Evolutionary conservation across 1,284 basidiomycete species (phyloP).

Genomic region (Ustilago cynodontis): DNA sequence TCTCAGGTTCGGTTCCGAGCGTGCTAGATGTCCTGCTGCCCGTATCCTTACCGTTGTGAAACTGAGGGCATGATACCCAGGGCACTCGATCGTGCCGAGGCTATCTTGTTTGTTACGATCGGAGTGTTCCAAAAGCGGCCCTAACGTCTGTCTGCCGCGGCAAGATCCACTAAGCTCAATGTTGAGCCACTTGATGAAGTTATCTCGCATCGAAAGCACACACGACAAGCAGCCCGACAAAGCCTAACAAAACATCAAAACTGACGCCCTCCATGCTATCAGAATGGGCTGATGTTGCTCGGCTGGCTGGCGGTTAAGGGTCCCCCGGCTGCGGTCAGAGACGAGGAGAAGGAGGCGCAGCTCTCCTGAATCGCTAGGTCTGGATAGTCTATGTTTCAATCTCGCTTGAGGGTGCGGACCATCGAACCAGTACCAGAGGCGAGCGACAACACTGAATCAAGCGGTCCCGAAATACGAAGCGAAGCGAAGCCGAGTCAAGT

Average conservation of each 20-base stretch:
- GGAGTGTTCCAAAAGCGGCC: background rate
- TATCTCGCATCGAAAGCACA: background rate
- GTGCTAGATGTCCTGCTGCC: background rate
- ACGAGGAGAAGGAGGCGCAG: background rate
- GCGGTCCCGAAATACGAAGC: background rate
- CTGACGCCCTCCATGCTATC: too few relatives aligned
- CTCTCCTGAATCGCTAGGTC: background rate
- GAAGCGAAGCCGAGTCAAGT: too few relatives aligned
- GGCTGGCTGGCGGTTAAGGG: background rate
- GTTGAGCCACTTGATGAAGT: background rate
- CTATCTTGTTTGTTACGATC: background rate
- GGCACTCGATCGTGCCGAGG: background rate
- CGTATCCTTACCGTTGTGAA: too few relatives aligned
- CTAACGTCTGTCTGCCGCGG: background rate
- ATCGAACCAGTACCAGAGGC: background rate
- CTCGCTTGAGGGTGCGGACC: slow-evolving; percentile 1
- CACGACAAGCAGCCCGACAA: background rate
- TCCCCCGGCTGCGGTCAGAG: background rate
- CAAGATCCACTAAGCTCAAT: background rate
- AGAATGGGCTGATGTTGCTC: background rate
- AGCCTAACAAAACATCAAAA: background rate
- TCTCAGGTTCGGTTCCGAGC: background rate
- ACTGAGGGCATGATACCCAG: background rate
- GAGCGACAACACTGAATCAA: background rate
- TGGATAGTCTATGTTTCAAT: background rate